These are phyloP conservation scores for Tulasnella sp. DNA, from an alignment of 768 basidiomycete genomes.

Conservation along the genomic window DNA sequence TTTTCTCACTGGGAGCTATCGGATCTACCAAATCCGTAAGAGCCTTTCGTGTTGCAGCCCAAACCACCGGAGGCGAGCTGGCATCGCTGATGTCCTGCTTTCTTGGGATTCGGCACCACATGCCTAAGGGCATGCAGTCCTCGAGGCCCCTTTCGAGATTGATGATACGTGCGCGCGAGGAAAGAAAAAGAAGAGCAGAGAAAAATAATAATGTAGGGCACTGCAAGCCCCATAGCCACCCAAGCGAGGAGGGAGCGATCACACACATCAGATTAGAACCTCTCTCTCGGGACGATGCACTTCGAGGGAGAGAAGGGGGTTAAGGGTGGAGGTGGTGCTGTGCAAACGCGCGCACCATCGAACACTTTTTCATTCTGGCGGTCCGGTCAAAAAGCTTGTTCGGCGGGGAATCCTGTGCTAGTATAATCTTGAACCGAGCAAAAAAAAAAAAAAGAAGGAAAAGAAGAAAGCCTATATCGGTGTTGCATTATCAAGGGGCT, in stretches of 20 bases:
- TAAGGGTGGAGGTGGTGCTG: not conserved
- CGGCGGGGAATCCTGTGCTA: not conserved
- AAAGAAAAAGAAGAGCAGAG: not conserved
- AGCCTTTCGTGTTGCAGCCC: not conserved
- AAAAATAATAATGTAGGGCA: not conserved
- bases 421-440: not conserved
- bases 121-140: not conserved
- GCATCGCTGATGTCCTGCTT: not conserved
- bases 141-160: not conserved
- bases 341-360: not conserved
- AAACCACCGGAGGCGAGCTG: not conserved
- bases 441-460: not conserved
- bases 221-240: not conserved
- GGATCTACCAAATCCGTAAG: conserved; percentile 16
- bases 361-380: not conserved
- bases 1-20: not conserved
- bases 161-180: not conserved
- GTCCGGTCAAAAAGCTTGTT: conserved; percentile 10
- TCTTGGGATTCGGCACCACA: not conserved
- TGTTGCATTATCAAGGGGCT: not conserved
- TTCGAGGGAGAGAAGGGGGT: no score
- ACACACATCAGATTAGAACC: no score
- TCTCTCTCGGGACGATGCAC: no score
- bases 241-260: not conserved
- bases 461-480: not conserved